Conservation (phyloP, 768 basidiomycete genomes). For the Crepidotus variabilis region DNA sequence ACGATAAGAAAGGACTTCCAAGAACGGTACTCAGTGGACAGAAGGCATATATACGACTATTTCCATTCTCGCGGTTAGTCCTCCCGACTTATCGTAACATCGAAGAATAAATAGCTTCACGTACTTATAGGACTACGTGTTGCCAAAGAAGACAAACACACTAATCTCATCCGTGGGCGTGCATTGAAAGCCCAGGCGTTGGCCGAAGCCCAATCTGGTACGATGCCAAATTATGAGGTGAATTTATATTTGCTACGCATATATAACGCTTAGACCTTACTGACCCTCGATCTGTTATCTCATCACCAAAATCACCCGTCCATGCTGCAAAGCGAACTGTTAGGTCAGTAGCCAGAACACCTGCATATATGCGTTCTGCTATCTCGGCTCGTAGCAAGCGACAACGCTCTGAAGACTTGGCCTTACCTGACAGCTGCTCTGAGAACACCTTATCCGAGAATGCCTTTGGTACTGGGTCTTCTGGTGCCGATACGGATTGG, state of each 20-base stretch:
- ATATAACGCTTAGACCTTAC: not conserved
- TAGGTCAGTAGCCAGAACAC: slow-evolving; percentile 3
- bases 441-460: slow-evolving; percentile 9
- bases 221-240: not conserved
- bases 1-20: slow-evolving; percentile 67
- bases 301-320: not conserved
- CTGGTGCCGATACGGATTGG: slow-evolving; percentile 22
- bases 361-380: slow-evolving; percentile 3
- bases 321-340: slow-evolving; percentile 3
- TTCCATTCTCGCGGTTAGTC: slow-evolving; percentile 55
- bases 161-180: slow-evolving; percentile 45
- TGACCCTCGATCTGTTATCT: not conserved
- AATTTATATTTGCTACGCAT: not conserved
- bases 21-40: slow-evolving; percentile 64
- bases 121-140: slow-evolving; percentile 51
- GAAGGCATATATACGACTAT: slow-evolving; percentile 76
- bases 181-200: slow-evolving; percentile 28
- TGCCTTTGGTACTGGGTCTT: slow-evolving; percentile 9
- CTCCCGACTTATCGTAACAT: not conserved
- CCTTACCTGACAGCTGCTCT: slow-evolving; percentile 8
- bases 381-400: slow-evolving; percentile 2
- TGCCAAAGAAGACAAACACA: slow-evolving; percentile 60
- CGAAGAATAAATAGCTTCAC: slow-evolving; percentile 16
- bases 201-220: slow-evolving; percentile 9
- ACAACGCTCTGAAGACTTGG: slow-evolving; percentile 4